Evolutionary conservation across 768 basidiomycete species (phyloP), one percentile per base, ranked within the genome.

Genomic region (Mycena vitilis): DNA sequence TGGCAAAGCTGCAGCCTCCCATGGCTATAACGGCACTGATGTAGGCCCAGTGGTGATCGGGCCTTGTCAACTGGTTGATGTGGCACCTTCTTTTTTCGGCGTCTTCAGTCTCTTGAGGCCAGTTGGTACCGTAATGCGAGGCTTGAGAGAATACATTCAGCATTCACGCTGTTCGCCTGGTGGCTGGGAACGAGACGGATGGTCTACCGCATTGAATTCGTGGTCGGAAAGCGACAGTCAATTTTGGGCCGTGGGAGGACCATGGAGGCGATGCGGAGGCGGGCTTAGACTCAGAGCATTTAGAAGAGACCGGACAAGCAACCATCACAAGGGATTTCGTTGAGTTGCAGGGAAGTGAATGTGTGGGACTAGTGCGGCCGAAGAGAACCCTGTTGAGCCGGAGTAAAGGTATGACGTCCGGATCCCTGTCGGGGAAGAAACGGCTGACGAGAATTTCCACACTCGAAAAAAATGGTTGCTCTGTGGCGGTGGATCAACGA

Each of bases 31-130:
- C 44, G 47, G 66, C 66, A 61, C 55, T 60, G 49, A 63, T 51
- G 55, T 60, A 66, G 56, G 20, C 64, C 25, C 65, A 60, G 47
- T 56, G 51, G 54, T 62, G 66, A 68, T 68, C 66, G 60, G 66
- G 49, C n/a, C 58, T 63, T 68, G 66, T 56, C 66, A 55, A 45
- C 55, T 48, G 53, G 53, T 37, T 68, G 66, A 61, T 64, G 25
- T 30, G 48, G 56, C 63, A 58, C 48, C 38, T 58, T 66, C 65
- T 59, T 30, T 48, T 66, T 48, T 34, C 18, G 65, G 65, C 5
- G 12, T 16, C 7, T 16, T 58, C 48, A 49, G 56, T 30, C 45
- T 34, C 12, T 13, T 25, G 38, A 18, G 37, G 30, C 48, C 37
- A n/a, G 25, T 25, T 1, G 23, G 15, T 58, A 58, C 30, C 56